Evolutionary conservation across 1,284 basidiomycete genomes (phyloP), one percentile per base, ranked within the genome.

Genomic region (Cryptococcus depauperatus): DNA sequence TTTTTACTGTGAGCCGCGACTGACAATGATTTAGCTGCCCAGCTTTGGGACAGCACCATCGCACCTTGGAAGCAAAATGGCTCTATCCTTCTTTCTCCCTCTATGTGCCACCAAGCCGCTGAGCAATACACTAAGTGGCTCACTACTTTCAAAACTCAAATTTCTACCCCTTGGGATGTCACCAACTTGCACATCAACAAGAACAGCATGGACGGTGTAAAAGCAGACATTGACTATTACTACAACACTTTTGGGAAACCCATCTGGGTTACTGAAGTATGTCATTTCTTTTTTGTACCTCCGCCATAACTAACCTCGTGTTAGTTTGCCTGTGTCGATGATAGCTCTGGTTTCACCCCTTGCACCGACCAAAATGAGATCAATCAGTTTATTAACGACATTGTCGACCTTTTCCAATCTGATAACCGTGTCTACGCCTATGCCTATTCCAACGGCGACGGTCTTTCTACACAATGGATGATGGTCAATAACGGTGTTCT

Each of bases 171-270:
- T 13, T 70, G 57, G 54, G 68, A 70, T 46, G 55, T 68, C 41
- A 65, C 61, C 50, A 63, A 58, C 39, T 37, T 69, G 19, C 69
- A 70, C 58, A 62, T 70, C 58, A 70, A 72, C 64, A 70, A 69
- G 60, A 61, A 62, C 57, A 50, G 41, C 44, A 57, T 66, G 55
- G 66, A 44, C 13, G 68, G 64, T 34, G 66, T 68, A 42, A 53
- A 56, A 45, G 50, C 41, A 11, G 57, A 54, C 30, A 44, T 72
- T 37, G 64, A 69, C 50, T 57, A 70, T 55, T 71, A 72, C 61
- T 64, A 45, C 35, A 60, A 58, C 56, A 61, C 50, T 28, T 71
- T 64, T 57, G 53, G 56, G 25, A 69, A 69, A 56, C 68, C 68
- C 21, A 61, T 72, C 30, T 68, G 64, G 64, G 58, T 72, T 37